Evolutionary conservation across 2,329 filamentous ascomycete genomes (phyloP).

Genomic region (Botrytis fabae): DNA sequence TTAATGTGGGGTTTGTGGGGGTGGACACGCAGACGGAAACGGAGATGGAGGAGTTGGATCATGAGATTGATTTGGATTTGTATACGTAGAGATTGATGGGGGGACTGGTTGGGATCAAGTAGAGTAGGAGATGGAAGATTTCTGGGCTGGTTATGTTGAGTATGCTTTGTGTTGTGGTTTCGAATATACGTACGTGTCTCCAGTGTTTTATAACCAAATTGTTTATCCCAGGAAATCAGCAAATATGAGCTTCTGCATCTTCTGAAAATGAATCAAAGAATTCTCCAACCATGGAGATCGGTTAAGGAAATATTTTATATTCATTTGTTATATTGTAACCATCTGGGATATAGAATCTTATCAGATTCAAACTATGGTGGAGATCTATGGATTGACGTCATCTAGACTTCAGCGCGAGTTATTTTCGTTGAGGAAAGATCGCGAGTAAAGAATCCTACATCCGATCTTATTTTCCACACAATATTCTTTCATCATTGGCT

Average conservation of each 20-base stretch:
- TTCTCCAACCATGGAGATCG: neutral
- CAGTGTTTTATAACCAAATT: neutral
- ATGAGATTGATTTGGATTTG: constrained; percentile 19
- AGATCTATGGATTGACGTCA: neutral
- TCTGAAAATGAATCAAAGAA: neutral
- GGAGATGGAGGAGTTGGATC: neutral
- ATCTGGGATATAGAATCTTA: neutral
- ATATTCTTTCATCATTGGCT: neutral
- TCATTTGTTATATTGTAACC: neutral
- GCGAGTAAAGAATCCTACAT: neutral
- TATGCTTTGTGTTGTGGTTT: neutral
- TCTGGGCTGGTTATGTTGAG: neutral
- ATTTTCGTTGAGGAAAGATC: too few relatives aligned
- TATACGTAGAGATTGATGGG: neutral
- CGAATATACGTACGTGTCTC: neutral
- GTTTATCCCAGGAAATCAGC: neutral
- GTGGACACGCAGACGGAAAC: neutral
- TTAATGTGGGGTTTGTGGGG: neutral
- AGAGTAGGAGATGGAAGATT: neutral
- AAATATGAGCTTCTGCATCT: neutral
- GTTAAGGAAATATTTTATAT: neutral
- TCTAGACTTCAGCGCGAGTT: neutral
- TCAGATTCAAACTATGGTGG: neutral
- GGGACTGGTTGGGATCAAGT: too few relatives aligned
- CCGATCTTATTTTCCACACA: neutral